Conservation (phyloP, 208 protist species). For the Leishmania major region DNA sequence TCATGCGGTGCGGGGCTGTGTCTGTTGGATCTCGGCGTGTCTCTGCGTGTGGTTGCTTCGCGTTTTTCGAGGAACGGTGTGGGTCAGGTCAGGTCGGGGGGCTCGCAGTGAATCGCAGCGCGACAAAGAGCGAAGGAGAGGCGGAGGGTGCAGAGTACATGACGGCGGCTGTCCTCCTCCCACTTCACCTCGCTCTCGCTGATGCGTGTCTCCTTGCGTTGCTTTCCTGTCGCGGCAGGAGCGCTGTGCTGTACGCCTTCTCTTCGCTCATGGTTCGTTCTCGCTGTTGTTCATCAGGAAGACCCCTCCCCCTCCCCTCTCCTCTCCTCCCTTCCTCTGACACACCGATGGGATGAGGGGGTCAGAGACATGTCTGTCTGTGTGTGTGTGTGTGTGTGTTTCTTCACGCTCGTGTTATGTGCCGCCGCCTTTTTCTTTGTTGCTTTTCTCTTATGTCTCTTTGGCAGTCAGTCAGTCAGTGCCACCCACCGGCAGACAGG, state of each 20-base stretch:
- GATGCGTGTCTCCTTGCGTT: neutral
- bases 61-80: neutral
- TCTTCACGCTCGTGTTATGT: neutral
- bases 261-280: neutral
- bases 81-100: too few relatives aligned
- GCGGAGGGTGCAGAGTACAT: neutral
- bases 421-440: neutral
- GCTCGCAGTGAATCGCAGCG: neutral
- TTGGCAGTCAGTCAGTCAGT: neutral
- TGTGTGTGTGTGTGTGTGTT: neutral
- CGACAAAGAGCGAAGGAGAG: neutral
- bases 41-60: neutral
- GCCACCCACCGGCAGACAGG: neutral
- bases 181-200: neutral
- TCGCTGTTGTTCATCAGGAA: neutral
- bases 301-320: neutral
- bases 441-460: neutral
- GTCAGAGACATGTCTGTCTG: too few relatives aligned
- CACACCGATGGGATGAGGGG: too few relatives aligned
- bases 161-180: neutral
- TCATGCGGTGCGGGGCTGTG: neutral
- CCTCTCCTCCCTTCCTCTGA: neutral
- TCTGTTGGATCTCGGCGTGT: neutral
- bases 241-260: neutral
- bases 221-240: neutral